phyloP scores from a whole-genome alignment of 2,329 filamentous ascomycete genomes.

The Apiospora sp. region DNA sequence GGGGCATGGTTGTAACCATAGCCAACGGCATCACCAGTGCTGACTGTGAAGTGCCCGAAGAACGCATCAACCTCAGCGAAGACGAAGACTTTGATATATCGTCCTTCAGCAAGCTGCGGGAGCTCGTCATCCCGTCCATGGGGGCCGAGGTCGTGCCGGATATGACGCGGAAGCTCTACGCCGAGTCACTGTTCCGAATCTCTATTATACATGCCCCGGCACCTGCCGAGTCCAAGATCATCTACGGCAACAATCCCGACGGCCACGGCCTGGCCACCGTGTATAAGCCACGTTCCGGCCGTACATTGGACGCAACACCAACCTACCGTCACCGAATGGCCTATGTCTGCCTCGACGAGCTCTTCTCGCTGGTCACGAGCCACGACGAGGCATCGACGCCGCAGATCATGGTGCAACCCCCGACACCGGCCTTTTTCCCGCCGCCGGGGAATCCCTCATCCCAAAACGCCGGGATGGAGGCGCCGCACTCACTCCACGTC shows the following conservation, averaged over 20 bases:
- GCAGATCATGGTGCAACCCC: constrained; percentile 50
- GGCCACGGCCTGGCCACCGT: constrained; percentile 52
- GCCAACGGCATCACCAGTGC: constrained; percentile 75
- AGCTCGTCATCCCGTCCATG: constrained; percentile 77
- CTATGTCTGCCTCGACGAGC: constrained; percentile 81
- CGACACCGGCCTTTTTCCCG: constrained; percentile 52
- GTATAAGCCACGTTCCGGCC: constrained; percentile 71
- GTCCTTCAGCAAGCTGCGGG: constrained; percentile 73
- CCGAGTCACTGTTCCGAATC: constrained; percentile 78
- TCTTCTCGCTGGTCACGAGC: constrained; percentile 72
- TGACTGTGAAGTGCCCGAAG: constrained; percentile 58
- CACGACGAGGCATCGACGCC: constrained; percentile 50
- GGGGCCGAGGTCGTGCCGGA: constrained; percentile 73
- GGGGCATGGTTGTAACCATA: constrained; percentile 72
- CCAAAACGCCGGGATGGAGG: constrained; percentile 35
- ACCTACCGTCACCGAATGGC: constrained; percentile 75
- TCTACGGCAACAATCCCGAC: constrained; percentile 50
- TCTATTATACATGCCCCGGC: constrained; percentile 79
- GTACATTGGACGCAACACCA: constrained; percentile 73
- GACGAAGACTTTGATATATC: constrained; percentile 86
- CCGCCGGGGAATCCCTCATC: constrained; percentile 36
- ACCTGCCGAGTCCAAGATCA: constrained; percentile 63
- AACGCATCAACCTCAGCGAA: constrained; percentile 58
- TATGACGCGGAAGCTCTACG: constrained; percentile 72
- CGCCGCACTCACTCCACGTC: constrained; percentile 50